phyloP scores from a whole-genome alignment of 352 stramenopile species.

The Pythium biforme region DNA sequence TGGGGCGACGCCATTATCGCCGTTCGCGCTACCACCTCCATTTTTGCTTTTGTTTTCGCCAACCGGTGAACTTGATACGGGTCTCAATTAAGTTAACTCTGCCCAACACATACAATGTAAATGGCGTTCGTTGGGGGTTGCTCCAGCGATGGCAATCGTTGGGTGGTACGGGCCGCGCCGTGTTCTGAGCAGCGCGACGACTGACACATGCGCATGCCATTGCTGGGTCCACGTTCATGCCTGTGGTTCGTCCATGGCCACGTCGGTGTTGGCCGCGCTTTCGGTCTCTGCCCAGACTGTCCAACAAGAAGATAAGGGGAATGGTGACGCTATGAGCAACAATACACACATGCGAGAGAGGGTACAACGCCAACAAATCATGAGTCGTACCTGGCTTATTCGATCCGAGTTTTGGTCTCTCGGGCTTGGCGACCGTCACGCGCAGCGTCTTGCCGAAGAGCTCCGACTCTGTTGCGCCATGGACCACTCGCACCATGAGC shows the following conservation, averaged over 20 bases:
- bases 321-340: background rate
- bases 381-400: conserved; percentile 62
- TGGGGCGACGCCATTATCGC: background rate
- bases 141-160: no score
- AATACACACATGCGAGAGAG: no score
- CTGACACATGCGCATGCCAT: background rate
- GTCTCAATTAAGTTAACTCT: conserved; percentile 32
- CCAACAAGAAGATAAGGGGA: background rate
- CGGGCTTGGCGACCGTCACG: conserved; percentile 90
- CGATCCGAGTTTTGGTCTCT: conserved; percentile 70
- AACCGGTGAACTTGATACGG: background rate
- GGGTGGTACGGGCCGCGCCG: no score
- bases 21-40: background rate
- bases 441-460: conserved; percentile 90
- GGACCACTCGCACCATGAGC: background rate
- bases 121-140: no score
- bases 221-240: conserved; percentile 1
- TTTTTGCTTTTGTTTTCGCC: background rate
- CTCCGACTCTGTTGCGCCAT: conserved; percentile 68
- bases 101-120: background rate
- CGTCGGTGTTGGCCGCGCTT: conserved; percentile 16
- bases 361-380: background rate
- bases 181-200: no score
- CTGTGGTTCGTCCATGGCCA: conserved; percentile 14
- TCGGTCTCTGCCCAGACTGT: conserved; percentile 69